Base-by-base conservation (phyloP, 1,284 basidiomycete species). In the Neotropicomus parvogracilis region DNA sequence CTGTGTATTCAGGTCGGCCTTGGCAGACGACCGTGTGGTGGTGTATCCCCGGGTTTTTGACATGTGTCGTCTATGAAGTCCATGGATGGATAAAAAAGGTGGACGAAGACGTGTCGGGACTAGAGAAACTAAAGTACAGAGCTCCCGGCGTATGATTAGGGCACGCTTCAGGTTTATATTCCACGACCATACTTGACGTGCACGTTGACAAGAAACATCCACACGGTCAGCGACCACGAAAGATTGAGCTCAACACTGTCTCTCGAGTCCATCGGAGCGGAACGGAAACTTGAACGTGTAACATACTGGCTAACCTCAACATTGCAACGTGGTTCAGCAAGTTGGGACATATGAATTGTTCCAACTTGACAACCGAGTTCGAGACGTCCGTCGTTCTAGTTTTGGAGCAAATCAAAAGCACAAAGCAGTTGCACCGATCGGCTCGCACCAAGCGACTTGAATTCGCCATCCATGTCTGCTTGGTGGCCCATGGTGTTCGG, bases 1-100 rank as follows among this genome's bases (percentile, higher is more conserved):
- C 73, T 17, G 44, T 77, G 27, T 72, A 80, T 48, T 62, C 73
- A 6, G 65, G 65, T 10, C 70, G 68, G 48, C 62, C 71, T n/a
- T 83, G 76, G 74, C 73, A 75, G 55, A 75, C 71, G 7, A 72
- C 70, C 7, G 54, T 59, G 12, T 83, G 80, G 80, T 82, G 79
- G 77, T 68, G 69, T 43, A 53, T 74, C 21, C 73, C 78, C 0
- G 56, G 64, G 1, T 50, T 68, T 13, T 50, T 79, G 17, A 68
- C 75, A 1, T 71, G 67, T 26, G 57, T 77, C 26, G 68, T 73
- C 3, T 73, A 79, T 48, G 68, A 63, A 2, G 69, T 75, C 24
- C 68, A 73, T 47, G 64, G 66, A 21, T 70, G 74, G 46, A 72
- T 79, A 37, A 56, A 61, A 37, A 65, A 68, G 40, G 73, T 73